phyloP scores from a whole-genome alignment of 768 basidiomycete species.

The Psilocybe sp. region DNA sequence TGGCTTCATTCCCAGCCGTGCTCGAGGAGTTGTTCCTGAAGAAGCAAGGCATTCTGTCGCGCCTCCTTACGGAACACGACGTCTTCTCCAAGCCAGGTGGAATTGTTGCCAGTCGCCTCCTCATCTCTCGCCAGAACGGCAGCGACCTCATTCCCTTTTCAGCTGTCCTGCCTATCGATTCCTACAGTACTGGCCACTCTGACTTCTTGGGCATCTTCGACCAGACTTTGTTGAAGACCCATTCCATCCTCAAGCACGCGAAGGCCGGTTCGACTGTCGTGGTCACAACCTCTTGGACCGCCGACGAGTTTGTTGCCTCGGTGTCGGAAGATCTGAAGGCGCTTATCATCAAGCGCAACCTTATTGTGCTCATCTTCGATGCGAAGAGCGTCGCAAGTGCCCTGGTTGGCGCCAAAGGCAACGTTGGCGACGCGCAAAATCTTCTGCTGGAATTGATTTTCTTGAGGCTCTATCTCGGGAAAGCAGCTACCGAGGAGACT shows the following conservation, averaged over 20 bases:
- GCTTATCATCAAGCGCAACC: slow-evolving; percentile 46
- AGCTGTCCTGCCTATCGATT: slow-evolving; percentile 53
- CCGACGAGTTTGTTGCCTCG: slow-evolving; percentile 69
- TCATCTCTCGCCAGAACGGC: slow-evolving; percentile 51
- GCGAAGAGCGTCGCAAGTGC: slow-evolving; percentile 48
- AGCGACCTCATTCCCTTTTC: slow-evolving; percentile 49
- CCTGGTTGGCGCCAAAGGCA: slow-evolving; percentile 30
- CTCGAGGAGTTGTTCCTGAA: slow-evolving; percentile 59
- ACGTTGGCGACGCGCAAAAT: slow-evolving; percentile 44
- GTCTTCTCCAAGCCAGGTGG: slow-evolving; percentile 73
- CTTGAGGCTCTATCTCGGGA: slow-evolving; percentile 78
- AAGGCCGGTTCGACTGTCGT: slow-evolving; percentile 70
- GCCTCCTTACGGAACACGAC: slow-evolving; percentile 70
- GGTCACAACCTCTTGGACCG: slow-evolving; percentile 71
- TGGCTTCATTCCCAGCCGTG: slow-evolving; percentile 52
- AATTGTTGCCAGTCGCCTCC: slow-evolving; percentile 62
- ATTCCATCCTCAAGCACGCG: slow-evolving; percentile 66
- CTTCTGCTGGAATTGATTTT: slow-evolving; percentile 76
- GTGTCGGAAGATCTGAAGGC: slow-evolving; percentile 49
- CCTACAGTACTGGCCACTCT: slow-evolving; percentile 40
- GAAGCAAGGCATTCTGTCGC: slow-evolving; percentile 49
- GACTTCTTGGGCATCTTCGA: slow-evolving; percentile 80
- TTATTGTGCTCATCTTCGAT: slow-evolving; percentile 62
- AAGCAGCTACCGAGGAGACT: slow-evolving; percentile 49
- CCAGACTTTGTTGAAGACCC: slow-evolving; percentile 72